A percentile compares a stretch with the other conserved stretches of the same genome.
These are phyloP conservation scores for Boletus barrowsii DNA, from an alignment of 768 basidiomycete genomes.

Conservation along the genomic window DNA sequence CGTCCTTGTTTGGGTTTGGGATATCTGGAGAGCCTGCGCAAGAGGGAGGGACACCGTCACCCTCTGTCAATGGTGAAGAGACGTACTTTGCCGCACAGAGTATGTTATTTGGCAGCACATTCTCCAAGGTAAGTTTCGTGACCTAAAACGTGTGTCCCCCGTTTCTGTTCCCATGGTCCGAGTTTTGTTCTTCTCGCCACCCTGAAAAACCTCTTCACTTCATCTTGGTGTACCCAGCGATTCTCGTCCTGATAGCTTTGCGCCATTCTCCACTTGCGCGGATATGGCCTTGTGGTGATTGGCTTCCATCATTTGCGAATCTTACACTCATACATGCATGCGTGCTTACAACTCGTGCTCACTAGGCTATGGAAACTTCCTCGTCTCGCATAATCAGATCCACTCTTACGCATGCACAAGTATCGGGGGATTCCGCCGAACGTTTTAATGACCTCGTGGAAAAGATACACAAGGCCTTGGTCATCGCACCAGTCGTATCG, in stretches of 20 bases:
- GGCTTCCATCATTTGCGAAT: conserved; percentile 6
- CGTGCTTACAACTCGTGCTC: conserved; percentile 15
- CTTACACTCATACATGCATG: not conserved
- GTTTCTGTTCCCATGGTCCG: not conserved
- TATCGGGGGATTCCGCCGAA: conserved; percentile 12
- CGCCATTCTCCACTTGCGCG: conserved; percentile 2
- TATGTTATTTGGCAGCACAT: conserved; percentile 42
- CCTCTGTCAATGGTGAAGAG: not conserved
- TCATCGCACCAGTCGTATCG: conserved; percentile 54
- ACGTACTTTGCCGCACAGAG: conserved; percentile 35
- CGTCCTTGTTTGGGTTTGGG: conserved; percentile 24
- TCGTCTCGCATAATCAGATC: conserved; percentile 6
- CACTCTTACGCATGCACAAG: conserved; percentile 4
- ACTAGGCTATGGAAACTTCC: conserved; percentile 4
- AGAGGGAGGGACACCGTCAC: not conserved
- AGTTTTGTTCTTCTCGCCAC: not conserved
- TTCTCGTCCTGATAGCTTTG: not conserved
- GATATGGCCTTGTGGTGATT: conserved; percentile 11
- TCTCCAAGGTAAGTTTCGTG: conserved; percentile 13
- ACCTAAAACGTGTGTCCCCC: conserved; percentile 7
- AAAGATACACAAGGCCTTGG: conserved; percentile 66
- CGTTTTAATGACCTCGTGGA: conserved; percentile 54
- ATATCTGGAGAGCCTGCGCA: conserved; percentile 1
- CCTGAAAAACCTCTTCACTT: not conserved
- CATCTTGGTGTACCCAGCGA: not conserved